Evolutionary conservation across 2,329 filamentous ascomycete species (phyloP).

Genomic region (Calonectria crousiana): DNA sequence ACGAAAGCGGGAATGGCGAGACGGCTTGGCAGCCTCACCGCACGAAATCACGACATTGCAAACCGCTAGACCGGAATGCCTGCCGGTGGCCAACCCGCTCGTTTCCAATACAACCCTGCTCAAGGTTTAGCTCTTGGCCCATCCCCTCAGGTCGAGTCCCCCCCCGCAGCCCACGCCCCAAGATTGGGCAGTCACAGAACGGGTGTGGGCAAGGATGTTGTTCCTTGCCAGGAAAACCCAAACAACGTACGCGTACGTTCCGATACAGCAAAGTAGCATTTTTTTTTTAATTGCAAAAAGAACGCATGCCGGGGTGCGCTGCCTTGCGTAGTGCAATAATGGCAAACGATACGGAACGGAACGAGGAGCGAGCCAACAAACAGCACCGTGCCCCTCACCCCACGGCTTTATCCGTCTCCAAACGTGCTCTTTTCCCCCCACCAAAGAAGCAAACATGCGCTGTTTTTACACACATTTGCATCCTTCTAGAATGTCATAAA

Average conservation of each 20-base stretch:
- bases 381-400: neutral
- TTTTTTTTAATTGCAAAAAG: neutral
- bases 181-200: neutral
- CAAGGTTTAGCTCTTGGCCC: neutral
- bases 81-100: neutral
- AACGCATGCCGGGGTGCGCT: neutral
- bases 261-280: neutral
- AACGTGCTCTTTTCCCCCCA: neutral
- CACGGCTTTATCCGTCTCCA: neutral
- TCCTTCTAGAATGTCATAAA: conserved; percentile 10
- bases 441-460: neutral
- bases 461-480: neutral
- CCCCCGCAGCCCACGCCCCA: neutral
- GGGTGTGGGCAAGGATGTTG: neutral
- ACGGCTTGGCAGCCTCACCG: conserved; percentile 2
- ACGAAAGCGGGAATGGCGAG: neutral
- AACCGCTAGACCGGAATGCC: neutral
- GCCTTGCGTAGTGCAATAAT: neutral
- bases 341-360: neutral
- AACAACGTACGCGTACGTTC: neutral
- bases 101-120: neutral
- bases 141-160: neutral
- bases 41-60: neutral
- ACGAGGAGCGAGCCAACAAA: neutral
- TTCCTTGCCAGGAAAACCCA: neutral